Conservation (phyloP, 2,329 filamentous ascomycete genomes). For the Aspergillus amoenus region DNA sequence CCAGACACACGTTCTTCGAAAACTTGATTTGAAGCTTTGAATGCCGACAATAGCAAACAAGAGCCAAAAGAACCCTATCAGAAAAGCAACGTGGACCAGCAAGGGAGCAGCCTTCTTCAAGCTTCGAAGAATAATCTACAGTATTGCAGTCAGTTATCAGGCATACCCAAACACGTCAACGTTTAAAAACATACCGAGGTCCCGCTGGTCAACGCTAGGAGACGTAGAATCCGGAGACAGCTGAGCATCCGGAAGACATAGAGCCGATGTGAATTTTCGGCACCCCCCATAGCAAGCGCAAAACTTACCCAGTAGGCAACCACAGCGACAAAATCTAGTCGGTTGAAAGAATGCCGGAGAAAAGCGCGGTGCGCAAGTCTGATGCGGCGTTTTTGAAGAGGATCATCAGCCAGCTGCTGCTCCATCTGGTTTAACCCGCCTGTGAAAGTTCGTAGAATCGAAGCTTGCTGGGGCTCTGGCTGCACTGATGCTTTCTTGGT, state of each 20-base stretch:
- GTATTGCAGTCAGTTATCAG: constrained; percentile 15
- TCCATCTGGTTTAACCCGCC: constrained; percentile 67
- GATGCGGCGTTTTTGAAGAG: constrained; percentile 74
- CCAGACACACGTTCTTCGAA: constrained; percentile 77
- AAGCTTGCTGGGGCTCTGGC: constrained; percentile 41
- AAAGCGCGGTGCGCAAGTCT: constrained; percentile 90
- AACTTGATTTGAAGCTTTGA: constrained; percentile 88
- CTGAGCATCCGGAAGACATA: constrained; percentile 97
- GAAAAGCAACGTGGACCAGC: constrained; percentile 86
- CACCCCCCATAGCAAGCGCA: constrained; percentile 64
- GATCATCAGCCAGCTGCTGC: constrained; percentile 57
- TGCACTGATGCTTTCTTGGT: constrained; percentile 52
- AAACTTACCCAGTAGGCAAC: constrained; percentile 96
- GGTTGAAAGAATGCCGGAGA: constrained; percentile 90
- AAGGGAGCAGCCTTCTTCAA: constrained; percentile 92
- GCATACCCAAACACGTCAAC: neutral
- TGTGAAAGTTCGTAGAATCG: constrained; percentile 75
- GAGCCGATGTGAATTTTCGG: constrained; percentile 70
- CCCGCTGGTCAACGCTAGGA: constrained; percentile 89
- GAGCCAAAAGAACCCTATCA: constrained; percentile 97
- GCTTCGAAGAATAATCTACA: constrained; percentile 84
- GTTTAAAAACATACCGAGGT: constrained; percentile 67
- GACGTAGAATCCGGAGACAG: constrained; percentile 84
- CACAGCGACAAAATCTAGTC: constrained; percentile 90
- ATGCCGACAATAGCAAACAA: constrained; percentile 95